These are phyloP conservation scores for Pezicula rhizophila DNA, from an alignment of 2,329 filamentous ascomycete genomes.

Conservation along the genomic window DNA sequence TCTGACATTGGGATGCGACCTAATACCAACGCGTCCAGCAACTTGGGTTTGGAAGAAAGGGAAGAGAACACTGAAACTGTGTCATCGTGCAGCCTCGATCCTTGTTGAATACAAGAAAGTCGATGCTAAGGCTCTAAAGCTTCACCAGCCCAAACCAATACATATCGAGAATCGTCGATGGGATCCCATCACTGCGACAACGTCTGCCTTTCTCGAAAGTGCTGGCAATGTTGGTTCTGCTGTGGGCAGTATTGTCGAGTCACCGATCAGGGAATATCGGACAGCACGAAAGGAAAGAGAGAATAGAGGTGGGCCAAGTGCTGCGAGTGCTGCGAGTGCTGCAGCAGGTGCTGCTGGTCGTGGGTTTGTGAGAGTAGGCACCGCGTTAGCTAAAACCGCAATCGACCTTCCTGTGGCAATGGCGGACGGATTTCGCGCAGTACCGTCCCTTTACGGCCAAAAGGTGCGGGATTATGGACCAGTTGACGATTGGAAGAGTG, in stretches of 20 bases:
- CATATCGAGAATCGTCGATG: conserved; percentile 30
- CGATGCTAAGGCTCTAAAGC: conserved; percentile 40
- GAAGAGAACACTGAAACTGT: conserved; percentile 35
- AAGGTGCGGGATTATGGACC: conserved; percentile 73
- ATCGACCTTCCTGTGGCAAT: conserved; percentile 43
- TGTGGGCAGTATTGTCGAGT: background rate
- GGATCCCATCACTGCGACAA: conserved; percentile 26
- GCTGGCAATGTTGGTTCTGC: conserved; percentile 1
- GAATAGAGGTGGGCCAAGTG: background rate
- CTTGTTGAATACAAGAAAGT: conserved; percentile 45
- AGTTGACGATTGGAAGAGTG: conserved; percentile 68
- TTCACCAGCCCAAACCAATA: conserved; percentile 5
- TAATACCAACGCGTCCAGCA: conserved; percentile 38
- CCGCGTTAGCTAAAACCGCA: conserved; percentile 30
- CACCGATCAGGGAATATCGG: conserved; percentile 6
- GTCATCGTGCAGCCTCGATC: conserved; percentile 45
- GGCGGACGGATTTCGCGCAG: conserved; percentile 46
- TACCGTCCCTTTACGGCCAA: conserved; percentile 58
- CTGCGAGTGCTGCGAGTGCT: conserved; percentile 1
- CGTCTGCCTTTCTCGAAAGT: conserved; percentile 5
- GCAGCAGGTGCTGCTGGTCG: conserved; percentile 24
- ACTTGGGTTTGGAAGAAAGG: conserved; percentile 38
- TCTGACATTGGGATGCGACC: conserved; percentile 28
- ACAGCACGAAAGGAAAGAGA: conserved; percentile 1
- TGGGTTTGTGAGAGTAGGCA: conserved; percentile 28